Evolutionary conservation across 257 asterid genomes (phyloP).

Genomic region (Solanum peruvianum): DNA sequence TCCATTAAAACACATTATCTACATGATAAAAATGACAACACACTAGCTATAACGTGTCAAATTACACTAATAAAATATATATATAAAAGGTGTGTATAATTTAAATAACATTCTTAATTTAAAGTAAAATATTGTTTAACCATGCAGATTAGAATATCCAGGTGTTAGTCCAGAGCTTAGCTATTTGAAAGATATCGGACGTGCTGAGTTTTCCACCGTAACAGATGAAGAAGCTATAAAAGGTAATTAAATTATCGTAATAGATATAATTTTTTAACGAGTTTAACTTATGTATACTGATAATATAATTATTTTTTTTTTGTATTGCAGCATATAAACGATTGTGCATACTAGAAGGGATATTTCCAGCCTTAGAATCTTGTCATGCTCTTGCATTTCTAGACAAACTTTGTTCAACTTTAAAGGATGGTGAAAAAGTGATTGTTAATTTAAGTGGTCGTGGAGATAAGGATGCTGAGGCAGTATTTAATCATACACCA

Average conservation of each 20-base stretch:
- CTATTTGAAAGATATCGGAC: constrained; percentile 58
- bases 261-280: not conserved
- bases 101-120: not conserved
- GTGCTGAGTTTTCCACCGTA: constrained; percentile 42
- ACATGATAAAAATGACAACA: not conserved
- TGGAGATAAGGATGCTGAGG: constrained; percentile 61
- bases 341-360: constrained; percentile 56
- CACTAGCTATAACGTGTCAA: not conserved
- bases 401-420: constrained; percentile 34
- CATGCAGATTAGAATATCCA: constrained; percentile 60
- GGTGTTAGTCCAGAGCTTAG: constrained; percentile 74
- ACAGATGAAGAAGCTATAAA: constrained; percentile 62
- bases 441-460: constrained; percentile 70
- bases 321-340: constrained; percentile 34
- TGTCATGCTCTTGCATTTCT: constrained; percentile 75
- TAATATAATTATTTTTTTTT: not conserved
- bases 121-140: not conserved
- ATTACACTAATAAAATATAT: not conserved
- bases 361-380: constrained; percentile 63
- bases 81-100: not conserved
- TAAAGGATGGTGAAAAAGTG: constrained; percentile 44
- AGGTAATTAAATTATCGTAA: constrained; percentile 23
- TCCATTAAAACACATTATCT: not conserved
- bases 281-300: not conserved
- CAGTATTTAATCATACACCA: constrained; percentile 18